A percentile compares a stretch with the other conserved stretches of the same genome.
Conservation (phyloP, 805 yeast species). For the Ogataea ramenticola region DNA sequence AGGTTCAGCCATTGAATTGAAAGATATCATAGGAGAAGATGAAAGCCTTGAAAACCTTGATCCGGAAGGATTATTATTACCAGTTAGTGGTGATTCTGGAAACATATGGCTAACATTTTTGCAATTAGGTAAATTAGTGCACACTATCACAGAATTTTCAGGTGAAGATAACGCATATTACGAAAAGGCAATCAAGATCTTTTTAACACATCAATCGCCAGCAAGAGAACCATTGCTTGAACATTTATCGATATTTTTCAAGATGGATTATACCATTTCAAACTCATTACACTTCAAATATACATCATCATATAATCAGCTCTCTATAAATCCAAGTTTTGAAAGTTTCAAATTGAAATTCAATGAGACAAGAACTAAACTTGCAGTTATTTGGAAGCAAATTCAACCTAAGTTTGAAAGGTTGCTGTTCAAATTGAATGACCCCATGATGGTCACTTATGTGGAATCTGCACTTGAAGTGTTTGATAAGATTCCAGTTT, state of each 20-base stretch:
- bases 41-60: constrained; percentile 14
- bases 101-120: constrained; percentile 68
- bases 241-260: constrained; percentile 57
- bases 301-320: constrained; percentile 63
- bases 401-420: constrained; percentile 45
- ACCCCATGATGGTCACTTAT: constrained; percentile 36
- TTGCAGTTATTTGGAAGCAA: constrained; percentile 57
- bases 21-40: constrained; percentile 22
- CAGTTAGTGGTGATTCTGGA: constrained; percentile 57
- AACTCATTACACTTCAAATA: constrained; percentile 67
- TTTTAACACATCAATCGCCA: constrained; percentile 65
- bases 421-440: constrained; percentile 30
- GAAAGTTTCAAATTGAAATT: constrained; percentile 60
- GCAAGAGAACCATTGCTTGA: constrained; percentile 62
- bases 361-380: constrained; percentile 50
- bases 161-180: constrained; percentile 23
- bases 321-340: constrained; percentile 54
- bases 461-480: constrained; percentile 51
- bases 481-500: constrained; percentile 55
- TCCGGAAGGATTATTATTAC: constrained; percentile 27
- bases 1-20: constrained; percentile 37
- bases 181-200: constrained; percentile 44
- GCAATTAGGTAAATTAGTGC: constrained; percentile 61
- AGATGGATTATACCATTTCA: constrained; percentile 68
- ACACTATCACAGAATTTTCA: constrained; percentile 34